Conservation (phyloP, 1,284 basidiomycete genomes). For the Malassezia caprae region DNA sequence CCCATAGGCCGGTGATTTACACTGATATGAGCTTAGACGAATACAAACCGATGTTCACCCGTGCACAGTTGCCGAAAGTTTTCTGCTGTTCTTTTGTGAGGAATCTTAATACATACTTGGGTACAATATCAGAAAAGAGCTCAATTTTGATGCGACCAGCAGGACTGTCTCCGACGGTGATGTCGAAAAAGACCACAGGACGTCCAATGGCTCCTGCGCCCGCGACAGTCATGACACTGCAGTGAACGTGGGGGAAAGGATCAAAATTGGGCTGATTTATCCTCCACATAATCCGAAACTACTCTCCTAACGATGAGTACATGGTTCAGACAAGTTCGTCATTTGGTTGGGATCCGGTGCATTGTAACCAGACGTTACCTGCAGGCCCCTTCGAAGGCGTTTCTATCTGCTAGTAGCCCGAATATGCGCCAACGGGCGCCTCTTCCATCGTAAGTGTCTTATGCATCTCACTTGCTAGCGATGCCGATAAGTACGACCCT, state of each 20-base stretch:
- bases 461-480: not conserved
- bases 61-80: constrained; percentile 89
- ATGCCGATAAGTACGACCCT: not conserved
- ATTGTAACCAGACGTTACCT: not conserved
- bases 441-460: not conserved
- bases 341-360: not conserved
- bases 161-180: constrained; percentile 56
- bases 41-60: constrained; percentile 62
- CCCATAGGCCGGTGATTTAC: constrained; percentile 47
- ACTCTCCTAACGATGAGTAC: not conserved
- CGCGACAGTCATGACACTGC: not conserved
- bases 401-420: not conserved
- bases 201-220: constrained; percentile 41
- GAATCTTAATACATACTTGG: constrained; percentile 56
- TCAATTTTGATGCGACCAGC: constrained; percentile 68
- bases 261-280: not conserved
- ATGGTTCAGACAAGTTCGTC: too few relatives aligned
- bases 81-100: constrained; percentile 55
- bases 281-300: not conserved
- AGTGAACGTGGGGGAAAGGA: not conserved
- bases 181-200: constrained; percentile 87
- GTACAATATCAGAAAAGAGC: constrained; percentile 76
- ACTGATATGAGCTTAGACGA: constrained; percentile 17
- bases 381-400: not conserved
- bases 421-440: not conserved